These are phyloP conservation scores for Pythium pyrilobum DNA, from an alignment of 352 stramenopile species.

Conservation along the genomic window DNA sequence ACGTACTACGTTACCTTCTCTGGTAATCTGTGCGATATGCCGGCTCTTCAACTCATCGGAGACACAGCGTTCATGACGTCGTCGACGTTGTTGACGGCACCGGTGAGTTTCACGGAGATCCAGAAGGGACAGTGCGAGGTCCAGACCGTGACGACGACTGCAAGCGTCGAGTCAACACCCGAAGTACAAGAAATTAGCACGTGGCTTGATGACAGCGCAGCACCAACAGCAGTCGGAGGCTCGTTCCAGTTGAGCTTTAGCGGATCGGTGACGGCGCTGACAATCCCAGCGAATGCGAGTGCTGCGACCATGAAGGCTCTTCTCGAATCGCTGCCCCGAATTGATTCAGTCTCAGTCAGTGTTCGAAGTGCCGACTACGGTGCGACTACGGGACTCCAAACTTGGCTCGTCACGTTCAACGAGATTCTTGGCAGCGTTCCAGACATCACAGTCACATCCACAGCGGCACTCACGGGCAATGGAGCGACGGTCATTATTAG, in stretches of 20 bases:
- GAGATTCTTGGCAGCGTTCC: constrained; percentile 90
- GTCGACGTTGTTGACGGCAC: constrained; percentile 27
- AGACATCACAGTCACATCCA: constrained; percentile 65
- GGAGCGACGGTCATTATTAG: constrained; percentile 52
- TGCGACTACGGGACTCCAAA: constrained; percentile 35
- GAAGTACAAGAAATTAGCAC: constrained; percentile 89
- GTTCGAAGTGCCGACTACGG: constrained; percentile 47
- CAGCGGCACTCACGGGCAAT: constrained; percentile 49
- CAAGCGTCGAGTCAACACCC: constrained; percentile 84
- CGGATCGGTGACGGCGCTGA: constrained; percentile 35
- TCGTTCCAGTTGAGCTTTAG: constrained; percentile 64
- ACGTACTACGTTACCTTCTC: constrained; percentile 87
- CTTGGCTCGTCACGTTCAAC: constrained; percentile 89
- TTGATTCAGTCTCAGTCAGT: constrained; percentile 72
- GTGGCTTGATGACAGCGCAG: constrained; percentile 43
- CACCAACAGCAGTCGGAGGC: constrained; percentile 35
- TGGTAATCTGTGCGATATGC: constrained; percentile 78
- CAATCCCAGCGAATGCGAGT: constrained; percentile 32
- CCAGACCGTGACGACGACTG: constrained; percentile 90
- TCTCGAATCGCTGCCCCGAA: constrained; percentile 66
- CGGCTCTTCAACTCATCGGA: constrained; percentile 51
- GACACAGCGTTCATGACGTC: constrained; percentile 39
- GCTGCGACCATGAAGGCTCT: constrained; percentile 43
- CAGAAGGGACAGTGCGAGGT: constrained; percentile 91
- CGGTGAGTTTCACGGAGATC: constrained; percentile 49